phyloP scores from a whole-genome alignment of 2,329 filamentous ascomycete genomes.

The Annulohypoxylon truncatum region DNA sequence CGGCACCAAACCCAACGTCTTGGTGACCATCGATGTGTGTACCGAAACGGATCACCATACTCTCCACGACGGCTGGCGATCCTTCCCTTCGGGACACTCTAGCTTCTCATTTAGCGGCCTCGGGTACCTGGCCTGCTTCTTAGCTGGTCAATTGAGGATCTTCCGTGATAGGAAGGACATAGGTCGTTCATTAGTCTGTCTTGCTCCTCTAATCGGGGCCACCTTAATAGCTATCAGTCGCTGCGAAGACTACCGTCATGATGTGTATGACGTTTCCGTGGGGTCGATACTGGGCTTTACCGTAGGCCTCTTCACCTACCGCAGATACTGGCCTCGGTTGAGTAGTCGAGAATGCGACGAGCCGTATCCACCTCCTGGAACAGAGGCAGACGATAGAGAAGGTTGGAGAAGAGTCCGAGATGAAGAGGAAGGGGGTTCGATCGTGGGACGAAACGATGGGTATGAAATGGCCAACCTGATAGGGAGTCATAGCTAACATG shows the following conservation, averaged over 20 bases:
- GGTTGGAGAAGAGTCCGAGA: constrained; percentile 61
- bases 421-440: constrained; percentile 61
- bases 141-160: constrained; percentile 74
- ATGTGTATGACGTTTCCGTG: constrained; percentile 75
- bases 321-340: constrained; percentile 71
- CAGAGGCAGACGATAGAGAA: constrained; percentile 46
- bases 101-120: constrained; percentile 84
- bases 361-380: constrained; percentile 64
- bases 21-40: constrained; percentile 77
- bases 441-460: constrained; percentile 48
- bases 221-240: constrained; percentile 76
- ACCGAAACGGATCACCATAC: constrained; percentile 75
- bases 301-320: constrained; percentile 74
- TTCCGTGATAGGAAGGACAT: constrained; percentile 65
- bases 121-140: constrained; percentile 77
- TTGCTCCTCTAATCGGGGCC: constrained; percentile 70
- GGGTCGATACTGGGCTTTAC: constrained; percentile 70
- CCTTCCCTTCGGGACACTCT: constrained; percentile 83
- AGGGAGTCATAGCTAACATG: constrained; percentile 42
- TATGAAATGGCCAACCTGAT: constrained; percentile 47
- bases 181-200: constrained; percentile 66
- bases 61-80: constrained; percentile 86
- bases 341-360: constrained; percentile 65
- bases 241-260: constrained; percentile 77
- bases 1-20: constrained; percentile 59